phyloP scores from a whole-genome alignment of 805 yeast species.

The Kuraishia hungarica region DNA sequence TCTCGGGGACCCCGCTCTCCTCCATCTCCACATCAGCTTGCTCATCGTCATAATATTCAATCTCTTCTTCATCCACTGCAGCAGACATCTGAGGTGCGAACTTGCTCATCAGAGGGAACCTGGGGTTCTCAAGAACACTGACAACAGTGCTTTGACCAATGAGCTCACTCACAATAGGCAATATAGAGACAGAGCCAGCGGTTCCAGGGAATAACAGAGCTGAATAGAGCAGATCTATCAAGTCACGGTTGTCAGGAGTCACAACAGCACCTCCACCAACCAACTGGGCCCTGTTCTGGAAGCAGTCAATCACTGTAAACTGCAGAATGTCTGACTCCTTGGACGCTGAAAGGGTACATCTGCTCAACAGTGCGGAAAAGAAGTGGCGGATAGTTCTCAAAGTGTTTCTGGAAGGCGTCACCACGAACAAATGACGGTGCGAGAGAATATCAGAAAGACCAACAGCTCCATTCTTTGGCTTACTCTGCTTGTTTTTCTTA shows the following conservation, averaged over 20 bases:
- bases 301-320: slow-evolving; percentile 30
- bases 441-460: slow-evolving; percentile 64
- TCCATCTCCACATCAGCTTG: slow-evolving; percentile 3
- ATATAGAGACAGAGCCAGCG: slow-evolving; percentile 48
- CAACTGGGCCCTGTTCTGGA: slow-evolving; percentile 18
- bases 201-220: slow-evolving; percentile 63
- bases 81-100: slow-evolving; percentile 1
- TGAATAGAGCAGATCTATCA: slow-evolving; percentile 42
- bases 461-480: slow-evolving; percentile 29
- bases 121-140: slow-evolving; percentile 62
- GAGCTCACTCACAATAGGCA: slow-evolving; percentile 60
- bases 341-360: slow-evolving; percentile 48
- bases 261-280: slow-evolving; percentile 17
- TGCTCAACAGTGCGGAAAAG: slow-evolving; percentile 37
- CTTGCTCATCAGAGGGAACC: slow-evolving; percentile 47
- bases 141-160: slow-evolving; percentile 37
- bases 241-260: slow-evolving; percentile 14
- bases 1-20: background rate
- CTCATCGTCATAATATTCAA: slow-evolving; percentile 11
- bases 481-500: slow-evolving; percentile 23
- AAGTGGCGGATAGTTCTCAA: slow-evolving; percentile 31
- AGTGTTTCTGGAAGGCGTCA: slow-evolving; percentile 30
- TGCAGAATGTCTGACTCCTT: slow-evolving; percentile 52
- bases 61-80: slow-evolving; percentile 9
- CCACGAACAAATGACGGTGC: slow-evolving; percentile 48